phyloP scores from a whole-genome alignment of 2,329 filamentous ascomycete species.

The Botrytis fragariae region DNA sequence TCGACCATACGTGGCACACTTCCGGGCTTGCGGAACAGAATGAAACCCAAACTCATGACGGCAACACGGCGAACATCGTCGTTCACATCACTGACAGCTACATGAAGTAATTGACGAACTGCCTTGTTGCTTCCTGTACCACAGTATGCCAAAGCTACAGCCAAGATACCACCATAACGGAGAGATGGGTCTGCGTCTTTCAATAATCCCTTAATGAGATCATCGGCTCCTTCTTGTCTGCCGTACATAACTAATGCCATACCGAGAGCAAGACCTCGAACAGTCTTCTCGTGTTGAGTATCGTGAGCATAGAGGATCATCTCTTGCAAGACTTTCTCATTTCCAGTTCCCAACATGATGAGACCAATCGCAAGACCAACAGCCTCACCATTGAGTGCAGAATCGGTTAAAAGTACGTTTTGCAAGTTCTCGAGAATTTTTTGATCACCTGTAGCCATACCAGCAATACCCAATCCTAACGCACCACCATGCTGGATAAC shows the following conservation, averaged over 20 bases:
- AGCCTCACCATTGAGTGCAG: conserved; percentile 93
- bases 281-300: conserved; percentile 98
- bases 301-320: conserved; percentile 99
- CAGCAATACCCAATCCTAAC: conserved; percentile 90
- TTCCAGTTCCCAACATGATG: conserved; percentile 97
- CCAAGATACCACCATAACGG: conserved; percentile 96
- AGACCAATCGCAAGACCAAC: conserved; percentile 95
- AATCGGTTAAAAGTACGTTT: conserved; percentile 85
- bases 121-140: conserved; percentile 98
- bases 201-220: conserved; percentile 88
- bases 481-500: conserved; percentile 97
- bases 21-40: conserved; percentile 95
- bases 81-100: conserved; percentile 96
- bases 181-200: conserved; percentile 92
- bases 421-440: conserved; percentile 90
- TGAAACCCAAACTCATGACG: conserved; percentile 97
- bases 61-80: conserved; percentile 95
- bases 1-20: conserved; percentile 99
- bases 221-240: conserved; percentile 89
- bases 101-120: conserved; percentile 89
- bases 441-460: conserved; percentile 92
- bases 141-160: conserved; percentile 95
- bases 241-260: conserved; percentile 99
- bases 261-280: conserved; percentile 88
- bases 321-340: conserved; percentile 86